phyloP scores from a whole-genome alignment of 2,329 filamentous ascomycete species.

The Ascochyta koolunga region DNA sequence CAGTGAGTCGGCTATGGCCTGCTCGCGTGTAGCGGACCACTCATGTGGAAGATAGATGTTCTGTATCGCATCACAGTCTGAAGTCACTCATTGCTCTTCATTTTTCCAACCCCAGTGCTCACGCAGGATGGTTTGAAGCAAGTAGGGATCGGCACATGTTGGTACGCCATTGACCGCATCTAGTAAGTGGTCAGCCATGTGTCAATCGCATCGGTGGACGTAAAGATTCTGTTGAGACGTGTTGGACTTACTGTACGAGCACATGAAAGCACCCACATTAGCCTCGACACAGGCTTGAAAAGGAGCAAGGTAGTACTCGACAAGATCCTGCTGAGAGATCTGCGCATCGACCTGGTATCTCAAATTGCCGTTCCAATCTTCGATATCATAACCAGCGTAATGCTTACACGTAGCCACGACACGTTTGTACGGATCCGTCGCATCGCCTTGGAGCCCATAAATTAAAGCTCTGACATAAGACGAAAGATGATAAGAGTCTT shows the following conservation, averaged over 20 bases:
- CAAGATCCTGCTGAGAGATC: conserved; percentile 66
- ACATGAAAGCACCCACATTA: conserved; percentile 60
- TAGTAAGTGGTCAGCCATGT: conserved; percentile 45
- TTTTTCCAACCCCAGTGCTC: conserved; percentile 69
- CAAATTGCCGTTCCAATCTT: conserved; percentile 39
- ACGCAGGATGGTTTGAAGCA: conserved; percentile 68
- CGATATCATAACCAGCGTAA: conserved; percentile 46
- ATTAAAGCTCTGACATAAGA: conserved; percentile 61
- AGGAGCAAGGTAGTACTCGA: conserved; percentile 71
- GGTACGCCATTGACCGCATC: conserved; percentile 70
- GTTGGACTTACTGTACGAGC: conserved; percentile 54
- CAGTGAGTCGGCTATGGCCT: conserved; percentile 33
- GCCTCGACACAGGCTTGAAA: conserved; percentile 62
- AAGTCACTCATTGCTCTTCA: conserved; percentile 67
- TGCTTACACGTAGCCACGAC: conserved; percentile 46
- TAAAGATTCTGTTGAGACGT: too few relatives aligned
- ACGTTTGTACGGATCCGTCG: conserved; percentile 32
- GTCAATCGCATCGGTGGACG: too few relatives aligned
- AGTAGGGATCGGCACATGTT: conserved; percentile 66
- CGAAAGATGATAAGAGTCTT: conserved; percentile 60
- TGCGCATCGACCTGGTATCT: conserved; percentile 61
- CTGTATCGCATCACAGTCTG: conserved; percentile 68
- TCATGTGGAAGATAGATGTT: conserved; percentile 62
- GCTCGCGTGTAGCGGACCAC: conserved; percentile 38
- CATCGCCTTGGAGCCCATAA: conserved; percentile 60